phyloP scores from a whole-genome alignment of 352 stramenopile genomes.

The Phytopythium boreale region DNA sequence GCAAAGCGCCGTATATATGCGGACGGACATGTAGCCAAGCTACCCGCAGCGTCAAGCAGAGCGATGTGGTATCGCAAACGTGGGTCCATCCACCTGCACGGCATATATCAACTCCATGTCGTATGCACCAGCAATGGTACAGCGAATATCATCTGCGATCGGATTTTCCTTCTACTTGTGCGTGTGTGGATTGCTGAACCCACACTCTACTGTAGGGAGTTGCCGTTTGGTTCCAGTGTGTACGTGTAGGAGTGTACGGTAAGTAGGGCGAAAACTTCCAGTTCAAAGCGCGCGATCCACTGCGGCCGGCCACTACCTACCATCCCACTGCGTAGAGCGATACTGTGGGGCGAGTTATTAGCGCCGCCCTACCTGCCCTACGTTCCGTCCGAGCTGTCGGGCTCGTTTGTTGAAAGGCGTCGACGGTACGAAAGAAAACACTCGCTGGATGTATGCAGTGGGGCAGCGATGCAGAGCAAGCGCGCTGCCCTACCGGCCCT shows the following conservation, averaged over 20 bases:
- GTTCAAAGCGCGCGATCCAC: neutral
- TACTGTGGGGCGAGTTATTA: neutral
- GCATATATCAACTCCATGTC: neutral
- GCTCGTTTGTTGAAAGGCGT: neutral
- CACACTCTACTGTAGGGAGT: neutral
- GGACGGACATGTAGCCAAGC: neutral
- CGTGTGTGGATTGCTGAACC: neutral
- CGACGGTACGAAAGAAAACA: neutral
- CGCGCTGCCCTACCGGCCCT: neutral
- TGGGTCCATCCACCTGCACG: too few relatives aligned
- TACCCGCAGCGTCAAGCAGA: neutral
- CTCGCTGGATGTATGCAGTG: neutral
- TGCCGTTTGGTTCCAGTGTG: too few relatives aligned
- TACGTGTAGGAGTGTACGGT: too few relatives aligned
- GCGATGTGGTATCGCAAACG: too few relatives aligned
- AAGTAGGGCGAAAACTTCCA: neutral
- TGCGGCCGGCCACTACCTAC: neutral
- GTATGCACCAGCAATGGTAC: neutral
- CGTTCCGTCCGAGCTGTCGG: neutral
- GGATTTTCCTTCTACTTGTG: neutral
- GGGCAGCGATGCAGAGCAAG: too few relatives aligned
- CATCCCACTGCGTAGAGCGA: neutral
- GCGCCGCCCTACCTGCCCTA: too few relatives aligned
- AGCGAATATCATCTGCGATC: neutral
- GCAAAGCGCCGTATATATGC: too few relatives aligned